Conservation (phyloP, 1,139 yeast species). For the Fermentozyma sake region DNA sequence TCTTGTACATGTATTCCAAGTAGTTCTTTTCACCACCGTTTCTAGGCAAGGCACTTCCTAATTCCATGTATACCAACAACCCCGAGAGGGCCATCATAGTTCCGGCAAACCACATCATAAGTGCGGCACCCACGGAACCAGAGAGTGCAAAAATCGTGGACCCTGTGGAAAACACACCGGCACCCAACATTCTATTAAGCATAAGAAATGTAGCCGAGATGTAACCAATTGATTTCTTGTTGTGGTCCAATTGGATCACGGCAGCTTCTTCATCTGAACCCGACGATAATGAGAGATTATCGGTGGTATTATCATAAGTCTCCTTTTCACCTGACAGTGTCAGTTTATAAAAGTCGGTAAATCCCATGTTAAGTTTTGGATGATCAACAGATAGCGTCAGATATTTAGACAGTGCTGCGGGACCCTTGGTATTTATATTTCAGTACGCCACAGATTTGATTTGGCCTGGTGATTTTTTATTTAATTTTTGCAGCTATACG, state of each 20-base stretch:
- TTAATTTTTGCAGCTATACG: no score
- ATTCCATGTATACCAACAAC: slow-evolving; percentile 73
- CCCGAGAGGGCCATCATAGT: slow-evolving; percentile 72
- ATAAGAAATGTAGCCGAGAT: slow-evolving; percentile 67
- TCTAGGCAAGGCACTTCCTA: slow-evolving; percentile 78
- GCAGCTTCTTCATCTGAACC: slow-evolving; percentile 25
- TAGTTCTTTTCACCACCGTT: slow-evolving; percentile 90
- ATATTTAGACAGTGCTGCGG: no score
- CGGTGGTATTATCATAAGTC: slow-evolving; percentile 6
- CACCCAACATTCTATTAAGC: slow-evolving; percentile 80
- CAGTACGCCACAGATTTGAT: no score
- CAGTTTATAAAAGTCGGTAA: slow-evolving; percentile 9
- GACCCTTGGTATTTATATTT: no score
- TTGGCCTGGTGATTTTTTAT: no score
- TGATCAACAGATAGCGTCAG: no score
- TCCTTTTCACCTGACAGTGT: slow-evolving; percentile 10
- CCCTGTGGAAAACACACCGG: slow-evolving; percentile 84
- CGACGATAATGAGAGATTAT: slow-evolving; percentile 14
- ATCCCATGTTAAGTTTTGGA: no score
- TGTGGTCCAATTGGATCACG: slow-evolving; percentile 45
- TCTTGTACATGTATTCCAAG: slow-evolving; percentile 64
- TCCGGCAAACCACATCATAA: slow-evolving; percentile 76
- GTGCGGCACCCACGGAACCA: slow-evolving; percentile 73
- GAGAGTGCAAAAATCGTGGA: slow-evolving; percentile 66
- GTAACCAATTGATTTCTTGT: slow-evolving; percentile 57